These are phyloP conservation scores for Elaphomyces granulatus DNA, from an alignment of 495 filamentous ascomycete genomes.

Conservation along the genomic window DNA sequence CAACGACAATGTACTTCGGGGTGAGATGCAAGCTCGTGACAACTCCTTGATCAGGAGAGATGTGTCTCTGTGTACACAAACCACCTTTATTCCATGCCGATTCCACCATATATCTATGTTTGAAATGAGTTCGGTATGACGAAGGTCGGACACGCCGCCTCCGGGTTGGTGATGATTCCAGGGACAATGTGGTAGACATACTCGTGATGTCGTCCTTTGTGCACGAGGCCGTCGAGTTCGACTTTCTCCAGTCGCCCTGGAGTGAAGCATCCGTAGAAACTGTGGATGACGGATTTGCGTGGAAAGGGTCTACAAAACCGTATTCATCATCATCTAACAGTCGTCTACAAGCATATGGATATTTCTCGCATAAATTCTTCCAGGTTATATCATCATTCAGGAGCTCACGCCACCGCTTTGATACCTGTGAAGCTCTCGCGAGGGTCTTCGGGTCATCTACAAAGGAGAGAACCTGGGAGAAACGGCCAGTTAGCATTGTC, in stretches of 20 bases:
- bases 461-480: slow-evolving; percentile 64
- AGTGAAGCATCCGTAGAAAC: background rate
- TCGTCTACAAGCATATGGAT: slow-evolving; percentile 58
- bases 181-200: slow-evolving; percentile 4
- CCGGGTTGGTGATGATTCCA: slow-evolving; percentile 12
- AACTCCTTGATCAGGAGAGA: slow-evolving; percentile 89
- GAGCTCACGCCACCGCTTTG: slow-evolving; percentile 79
- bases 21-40: slow-evolving; percentile 94
- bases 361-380: slow-evolving; percentile 91
- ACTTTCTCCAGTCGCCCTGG: slow-evolving; percentile 1
- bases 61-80: slow-evolving; percentile 58
- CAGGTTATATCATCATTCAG: slow-evolving; percentile 93
- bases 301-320: slow-evolving; percentile 25
- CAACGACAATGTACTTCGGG: slow-evolving; percentile 90
- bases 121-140: slow-evolving; percentile 92
- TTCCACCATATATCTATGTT: slow-evolving; percentile 92
- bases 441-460: slow-evolving; percentile 91
- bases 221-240: slow-evolving; percentile 1
- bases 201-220: slow-evolving; percentile 1
- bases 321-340: slow-evolving; percentile 33
- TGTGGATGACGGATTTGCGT: slow-evolving; percentile 2
- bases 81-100: slow-evolving; percentile 92
- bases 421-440: slow-evolving; percentile 85
- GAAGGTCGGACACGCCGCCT: slow-evolving; percentile 33
- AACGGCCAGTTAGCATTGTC: slow-evolving; percentile 4